Evolutionary conservation across 2,329 filamentous ascomycete species (phyloP).

Genomic region (Fusarium algeriense): DNA sequence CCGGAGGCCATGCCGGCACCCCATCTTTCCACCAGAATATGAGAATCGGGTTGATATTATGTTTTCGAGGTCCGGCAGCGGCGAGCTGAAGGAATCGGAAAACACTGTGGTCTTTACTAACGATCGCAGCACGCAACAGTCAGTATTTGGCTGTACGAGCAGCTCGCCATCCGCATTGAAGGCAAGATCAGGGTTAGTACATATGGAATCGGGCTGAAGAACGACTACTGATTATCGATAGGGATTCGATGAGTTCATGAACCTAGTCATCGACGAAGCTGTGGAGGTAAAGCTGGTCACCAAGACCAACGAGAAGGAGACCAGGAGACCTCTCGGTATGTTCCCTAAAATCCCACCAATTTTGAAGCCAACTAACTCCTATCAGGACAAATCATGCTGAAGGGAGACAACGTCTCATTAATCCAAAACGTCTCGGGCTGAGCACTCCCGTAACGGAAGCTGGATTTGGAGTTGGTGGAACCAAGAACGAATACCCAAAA

Average conservation of each 20-base stretch:
- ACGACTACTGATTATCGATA: slow-evolving; percentile 52
- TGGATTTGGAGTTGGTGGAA: slow-evolving; percentile 18
- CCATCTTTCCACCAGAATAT: background rate
- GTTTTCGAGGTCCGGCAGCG: background rate
- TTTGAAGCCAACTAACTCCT: slow-evolving; percentile 8
- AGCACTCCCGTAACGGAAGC: slow-evolving; percentile 12
- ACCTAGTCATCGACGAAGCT: slow-evolving; percentile 94
- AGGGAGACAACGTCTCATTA: slow-evolving; percentile 88
- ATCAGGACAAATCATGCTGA: slow-evolving; percentile 84
- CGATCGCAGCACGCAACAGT: slow-evolving; percentile 78
- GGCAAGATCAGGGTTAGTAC: slow-evolving; percentile 90
- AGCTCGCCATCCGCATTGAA: slow-evolving; percentile 92
- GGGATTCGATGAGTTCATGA: slow-evolving; percentile 99
- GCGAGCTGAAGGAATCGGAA: background rate
- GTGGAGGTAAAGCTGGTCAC: slow-evolving; percentile 89
- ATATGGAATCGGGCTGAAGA: background rate
- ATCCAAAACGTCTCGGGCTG: slow-evolving; percentile 69
- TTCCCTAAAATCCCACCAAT: background rate
- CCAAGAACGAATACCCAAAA: slow-evolving; percentile 37
- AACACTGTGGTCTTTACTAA: slow-evolving; percentile 36
- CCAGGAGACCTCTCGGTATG: slow-evolving; percentile 82
- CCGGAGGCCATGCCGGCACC: background rate
- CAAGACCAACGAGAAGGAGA: slow-evolving; percentile 81
- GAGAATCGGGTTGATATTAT: background rate
- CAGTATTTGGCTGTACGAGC: slow-evolving; percentile 97